Percentiles rank a stretch among this genome's conserved stretches.
Conservation (phyloP, 2,329 filamentous ascomycete genomes). For the Pseudogymnoascus sp. region DNA sequence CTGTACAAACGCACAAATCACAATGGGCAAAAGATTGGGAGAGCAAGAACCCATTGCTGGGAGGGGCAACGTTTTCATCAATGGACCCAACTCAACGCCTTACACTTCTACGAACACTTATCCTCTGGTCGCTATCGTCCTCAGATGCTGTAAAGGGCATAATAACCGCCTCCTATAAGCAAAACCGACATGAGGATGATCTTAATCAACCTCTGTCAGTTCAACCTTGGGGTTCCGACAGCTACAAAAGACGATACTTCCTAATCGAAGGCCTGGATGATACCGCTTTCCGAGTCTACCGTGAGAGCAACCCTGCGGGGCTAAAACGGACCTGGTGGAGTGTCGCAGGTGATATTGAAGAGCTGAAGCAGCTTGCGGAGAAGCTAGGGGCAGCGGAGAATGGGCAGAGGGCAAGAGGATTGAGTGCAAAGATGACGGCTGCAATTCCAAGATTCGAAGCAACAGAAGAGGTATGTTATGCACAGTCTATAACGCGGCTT, state of each 20-base stretch:
- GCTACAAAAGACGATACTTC: constrained; percentile 87
- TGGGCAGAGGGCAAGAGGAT: constrained; percentile 69
- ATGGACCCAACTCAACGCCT: constrained; percentile 78
- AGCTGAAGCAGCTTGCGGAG: constrained; percentile 66
- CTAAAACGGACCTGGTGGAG: constrained; percentile 82
- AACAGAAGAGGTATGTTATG: constrained; percentile 67
- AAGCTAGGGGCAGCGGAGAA: constrained; percentile 72
- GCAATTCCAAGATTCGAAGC: constrained; percentile 88
- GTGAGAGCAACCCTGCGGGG: constrained; percentile 78
- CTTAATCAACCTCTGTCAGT: constrained; percentile 82
- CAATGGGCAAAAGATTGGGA: constrained; percentile 89
- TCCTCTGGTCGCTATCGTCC: constrained; percentile 82
- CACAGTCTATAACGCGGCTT: not conserved
- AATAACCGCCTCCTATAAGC: constrained; percentile 84
- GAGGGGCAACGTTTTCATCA: constrained; percentile 70
- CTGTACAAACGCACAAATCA: constrained; percentile 71
- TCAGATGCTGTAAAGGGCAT: constrained; percentile 76
- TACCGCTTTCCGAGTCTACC: constrained; percentile 86
- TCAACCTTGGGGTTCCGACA: constrained; percentile 84
- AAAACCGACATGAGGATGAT: constrained; percentile 69
- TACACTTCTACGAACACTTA: constrained; percentile 70
- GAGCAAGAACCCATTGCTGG: constrained; percentile 73
- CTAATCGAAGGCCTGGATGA: constrained; percentile 91
- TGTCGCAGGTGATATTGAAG: constrained; percentile 83
- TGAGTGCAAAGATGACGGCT: constrained; percentile 68